Conservation (phyloP, 805 yeast species). For the Hanseniaspora guilliermondii region DNA sequence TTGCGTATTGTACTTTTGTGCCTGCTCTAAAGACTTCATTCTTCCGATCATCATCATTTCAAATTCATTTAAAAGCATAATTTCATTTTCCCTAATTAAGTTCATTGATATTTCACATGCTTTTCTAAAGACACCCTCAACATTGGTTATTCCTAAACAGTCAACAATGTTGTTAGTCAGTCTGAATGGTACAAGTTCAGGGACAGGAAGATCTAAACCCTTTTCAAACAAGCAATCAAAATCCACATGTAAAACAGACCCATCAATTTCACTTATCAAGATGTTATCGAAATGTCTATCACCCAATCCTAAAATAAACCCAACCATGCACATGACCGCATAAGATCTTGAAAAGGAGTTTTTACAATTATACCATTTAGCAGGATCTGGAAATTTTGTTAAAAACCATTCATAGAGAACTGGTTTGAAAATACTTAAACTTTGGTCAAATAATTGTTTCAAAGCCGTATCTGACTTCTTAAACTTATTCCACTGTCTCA, state of each 20-base stretch:
- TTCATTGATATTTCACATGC: slow-evolving; percentile 74
- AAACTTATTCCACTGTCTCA: slow-evolving; percentile 8
- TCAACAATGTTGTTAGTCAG: slow-evolving; percentile 78
- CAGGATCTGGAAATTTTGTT: slow-evolving; percentile 80
- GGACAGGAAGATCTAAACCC: slow-evolving; percentile 56
- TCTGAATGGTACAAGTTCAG: slow-evolving; percentile 91
- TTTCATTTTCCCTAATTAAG: slow-evolving; percentile 64
- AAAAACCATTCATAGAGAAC: slow-evolving; percentile 79
- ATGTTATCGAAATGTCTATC: slow-evolving; percentile 94
- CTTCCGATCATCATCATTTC: slow-evolving; percentile 92
- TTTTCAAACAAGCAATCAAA: slow-evolving; percentile 94
- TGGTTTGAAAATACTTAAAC: slow-evolving; percentile 37
- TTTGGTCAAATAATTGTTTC: slow-evolving; percentile 2
- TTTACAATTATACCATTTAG: slow-evolving; percentile 72
- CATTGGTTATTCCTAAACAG: slow-evolving; percentile 77
- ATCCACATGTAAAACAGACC: slow-evolving; percentile 83
- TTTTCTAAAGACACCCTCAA: slow-evolving; percentile 79
- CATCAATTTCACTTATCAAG: slow-evolving; percentile 56
- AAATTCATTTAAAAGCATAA: slow-evolving; percentile 73
- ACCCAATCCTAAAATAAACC: slow-evolving; percentile 85
- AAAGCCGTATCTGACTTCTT: slow-evolving; percentile 16
- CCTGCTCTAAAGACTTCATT: slow-evolving; percentile 11
- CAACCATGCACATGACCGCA: slow-evolving; percentile 97
- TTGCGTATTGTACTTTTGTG: slow-evolving; percentile 48
- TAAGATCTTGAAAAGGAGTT: slow-evolving; percentile 61